A percentile compares a stretch with the other conserved stretches of the same genome.
Evolutionary conservation across 306 rosid genomes (phyloP).

Genomic region (Cercis canadensis): DNA sequence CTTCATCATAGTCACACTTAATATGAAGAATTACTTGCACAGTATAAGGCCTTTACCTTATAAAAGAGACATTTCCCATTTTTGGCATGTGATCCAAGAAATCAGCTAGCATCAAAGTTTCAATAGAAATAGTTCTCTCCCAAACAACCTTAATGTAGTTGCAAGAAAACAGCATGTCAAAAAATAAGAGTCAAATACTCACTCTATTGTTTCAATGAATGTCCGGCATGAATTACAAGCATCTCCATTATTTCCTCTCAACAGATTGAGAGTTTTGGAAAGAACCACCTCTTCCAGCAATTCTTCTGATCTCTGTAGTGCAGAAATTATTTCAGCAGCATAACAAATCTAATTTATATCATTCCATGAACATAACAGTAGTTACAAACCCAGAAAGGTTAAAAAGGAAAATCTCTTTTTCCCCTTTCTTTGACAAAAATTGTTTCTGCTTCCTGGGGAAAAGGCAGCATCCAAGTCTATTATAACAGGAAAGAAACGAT

Average conservation of each 20-base stretch:
- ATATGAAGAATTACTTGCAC: no score
- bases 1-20: no score
- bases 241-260: slow-evolving; percentile 55
- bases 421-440: neutral
- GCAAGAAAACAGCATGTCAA: slow-evolving; percentile 21
- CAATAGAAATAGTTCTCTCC: slow-evolving; percentile 19
- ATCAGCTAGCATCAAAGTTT: neutral
- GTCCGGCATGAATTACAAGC: slow-evolving; percentile 62
- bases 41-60: no score
- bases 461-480: neutral
- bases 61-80: no score
- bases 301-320: slow-evolving; percentile 79
- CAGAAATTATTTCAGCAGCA: slow-evolving; percentile 29
- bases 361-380: slow-evolving; percentile 6
- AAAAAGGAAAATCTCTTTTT: neutral
- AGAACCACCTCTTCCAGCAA: slow-evolving; percentile 92
- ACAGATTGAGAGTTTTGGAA: slow-evolving; percentile 77
- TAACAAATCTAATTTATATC: slow-evolving; percentile 18
- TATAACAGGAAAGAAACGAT: neutral
- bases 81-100: slow-evolving; percentile 6
- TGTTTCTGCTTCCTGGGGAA: neutral
- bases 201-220: slow-evolving; percentile 83
- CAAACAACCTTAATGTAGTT: neutral
- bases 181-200: slow-evolving; percentile 40
- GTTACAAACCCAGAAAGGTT: slow-evolving; percentile 1